Base-by-base conservation (phyloP, 495 filamentous ascomycete genomes). In the Penicillium pancosmium region DNA sequence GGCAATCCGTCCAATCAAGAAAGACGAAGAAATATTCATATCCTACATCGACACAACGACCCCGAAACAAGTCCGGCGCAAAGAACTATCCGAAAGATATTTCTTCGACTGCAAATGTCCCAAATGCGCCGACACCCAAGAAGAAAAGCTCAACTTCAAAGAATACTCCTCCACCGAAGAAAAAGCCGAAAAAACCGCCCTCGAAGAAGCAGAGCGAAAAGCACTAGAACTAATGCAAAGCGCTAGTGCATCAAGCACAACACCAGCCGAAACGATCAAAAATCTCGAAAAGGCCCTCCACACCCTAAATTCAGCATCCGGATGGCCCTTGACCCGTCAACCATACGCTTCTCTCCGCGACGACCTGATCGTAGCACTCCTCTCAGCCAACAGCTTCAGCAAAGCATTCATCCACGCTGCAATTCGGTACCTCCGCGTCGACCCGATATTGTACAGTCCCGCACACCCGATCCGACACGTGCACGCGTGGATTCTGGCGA, bases 31-130 rank as follows among this genome's bases (percentile, higher is more conserved):
- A 68, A 74, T 92, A 41, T 83, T 82, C 53, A 84, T 90, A 60
- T 84, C 84, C 21, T 93, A 93, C 66, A 73, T 87, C 55, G 88
- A 91, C 67, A 74, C 75, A 18, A 87, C 82, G 0, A 78, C 80
- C 34, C 80, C 84, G 0, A 69, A 71, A 10, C 40, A 67, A 4
- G 68, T 71, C 8, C 82, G 84, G 2, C 80, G 79, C 21, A 63
- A 68, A 9, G 77, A 87, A 54, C 77, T 92, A 1, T 67, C 69
- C 34, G 74, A 77, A 13, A 77, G 81, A 25, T 90, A 87, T 69
- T 88, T 84, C 70, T 91, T 92, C 71, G 71, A 73, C 52, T 92
- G 89, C 70, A 55, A 51, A 36, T 92, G 89, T 69, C 48, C 68
- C 8, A 81, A 80, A 57, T 90, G 85, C 66, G 62, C 68, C 18